Evolutionary conservation across 2,329 filamentous ascomycete species (phyloP), one percentile per base, ranked within the genome.

Genomic region (Aspergillus sclerotialis): DNA sequence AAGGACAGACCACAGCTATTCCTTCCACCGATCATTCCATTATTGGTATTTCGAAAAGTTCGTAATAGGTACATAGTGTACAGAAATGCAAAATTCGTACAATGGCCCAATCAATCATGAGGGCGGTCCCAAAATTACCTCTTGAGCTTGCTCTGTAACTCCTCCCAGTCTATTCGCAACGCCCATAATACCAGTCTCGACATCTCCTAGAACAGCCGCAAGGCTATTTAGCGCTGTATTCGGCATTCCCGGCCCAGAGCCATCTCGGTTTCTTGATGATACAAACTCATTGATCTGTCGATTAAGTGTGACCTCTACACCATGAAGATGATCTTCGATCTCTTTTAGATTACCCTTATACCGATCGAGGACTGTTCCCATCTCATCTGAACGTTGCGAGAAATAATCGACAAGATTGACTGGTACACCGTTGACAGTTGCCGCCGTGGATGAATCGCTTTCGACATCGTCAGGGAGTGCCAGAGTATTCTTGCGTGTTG

Each of bases 331-430:
- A 43, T 71, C 67, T 58, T 83, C 79, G 34, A 83, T 80, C 52
- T 82, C 78, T 35, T 68, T 67, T 36, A 83, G 58, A 41, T 76
- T 78, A 29, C 64, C 62, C 48, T 74, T 71, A 48, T 80, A 80
- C 39, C 64, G 70, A 27, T 67, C 65, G 35, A 81, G 68, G 33
- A 76, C 75, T 12, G 65, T 58, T 11, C 68, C 64, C 68, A 83
- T 78, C 43, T 80, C 78, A 43, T 80, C 76, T 2, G 76, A 70
- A 13, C 77, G 72, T 37, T 67, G 68, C 9, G 75, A 79, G 53
- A 83, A 82, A 55, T 79, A 78, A 38, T 72, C 68, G 33, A 82
- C 75, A 16, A 83, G 60, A 45, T 79, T 79, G 32, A 71, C 66
- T 4, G 73, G 73, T 23, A 72, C 69, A 27, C 72, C 70, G 16